Percentiles rank a stretch among this genome's conserved stretches.
Conservation (phyloP, 2,329 filamentous ascomycete species). For the Chrysosphaeria jannelii region DNA sequence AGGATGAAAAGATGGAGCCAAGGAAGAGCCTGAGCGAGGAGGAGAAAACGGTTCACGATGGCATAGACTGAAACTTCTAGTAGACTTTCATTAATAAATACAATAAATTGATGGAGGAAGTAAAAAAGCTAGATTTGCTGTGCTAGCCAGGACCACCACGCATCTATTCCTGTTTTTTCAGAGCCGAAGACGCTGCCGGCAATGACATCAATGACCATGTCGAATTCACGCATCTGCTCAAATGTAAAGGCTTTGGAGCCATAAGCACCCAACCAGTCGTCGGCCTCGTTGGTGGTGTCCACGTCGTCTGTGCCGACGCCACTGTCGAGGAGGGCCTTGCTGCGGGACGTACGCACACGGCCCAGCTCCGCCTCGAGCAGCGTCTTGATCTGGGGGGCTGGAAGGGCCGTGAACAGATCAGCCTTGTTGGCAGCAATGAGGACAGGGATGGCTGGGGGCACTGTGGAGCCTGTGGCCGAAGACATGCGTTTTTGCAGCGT, state of each 20-base stretch:
- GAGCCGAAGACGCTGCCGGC: slow-evolving; percentile 41
- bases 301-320: slow-evolving; percentile 29
- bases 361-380: slow-evolving; percentile 57
- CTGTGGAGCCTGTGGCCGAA: slow-evolving; percentile 14
- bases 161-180: slow-evolving; percentile 31
- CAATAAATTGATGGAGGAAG: no score
- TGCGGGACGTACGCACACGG: slow-evolving; percentile 43
- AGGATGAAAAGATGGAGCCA: no score
- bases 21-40: no score
- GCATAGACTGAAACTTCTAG: no score
- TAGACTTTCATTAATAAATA: background rate
- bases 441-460: slow-evolving; percentile 32
- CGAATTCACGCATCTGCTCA: slow-evolving; percentile 53
- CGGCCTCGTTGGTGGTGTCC: slow-evolving; percentile 33
- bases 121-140: slow-evolving; percentile 41
- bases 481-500: slow-evolving; percentile 37
- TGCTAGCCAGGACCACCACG: slow-evolving; percentile 81
- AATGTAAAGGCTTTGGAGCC: slow-evolving; percentile 56
- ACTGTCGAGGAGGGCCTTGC: slow-evolving; percentile 57
- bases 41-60: no score
- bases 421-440: slow-evolving; percentile 83
- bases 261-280: slow-evolving; percentile 60
- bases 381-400: slow-evolving; percentile 41
- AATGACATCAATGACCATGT: slow-evolving; percentile 45
- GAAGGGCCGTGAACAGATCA: slow-evolving; percentile 80